Evolutionary conservation across 2,329 filamentous ascomycete species (phyloP).

Genomic region (Arachnopeziza araneosa): DNA sequence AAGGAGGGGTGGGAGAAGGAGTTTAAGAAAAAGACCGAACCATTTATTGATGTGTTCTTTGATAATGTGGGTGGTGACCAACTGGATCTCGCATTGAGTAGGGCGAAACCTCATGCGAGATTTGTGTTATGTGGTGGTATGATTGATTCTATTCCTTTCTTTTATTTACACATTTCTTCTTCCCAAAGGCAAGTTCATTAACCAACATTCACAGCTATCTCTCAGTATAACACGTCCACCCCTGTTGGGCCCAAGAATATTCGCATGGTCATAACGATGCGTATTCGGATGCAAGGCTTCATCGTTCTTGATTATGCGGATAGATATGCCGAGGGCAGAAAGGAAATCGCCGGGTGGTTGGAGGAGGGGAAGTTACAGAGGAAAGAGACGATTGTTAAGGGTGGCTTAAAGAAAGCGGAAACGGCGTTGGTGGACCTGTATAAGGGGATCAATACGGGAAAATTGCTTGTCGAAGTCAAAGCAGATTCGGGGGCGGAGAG

Average conservation of each 20-base stretch:
- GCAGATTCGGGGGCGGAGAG: conserved; percentile 7
- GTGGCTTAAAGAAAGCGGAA: conserved; percentile 61
- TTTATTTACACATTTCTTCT: neutral
- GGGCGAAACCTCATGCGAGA: conserved; percentile 56
- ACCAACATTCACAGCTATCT: conserved; percentile 41
- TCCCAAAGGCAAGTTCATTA: neutral
- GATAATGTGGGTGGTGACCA: conserved; percentile 72
- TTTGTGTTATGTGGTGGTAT: conserved; percentile 64
- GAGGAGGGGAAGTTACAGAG: conserved; percentile 65
- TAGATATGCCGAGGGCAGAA: conserved; percentile 51
- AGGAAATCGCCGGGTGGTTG: conserved; percentile 63
- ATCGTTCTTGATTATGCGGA: conserved; percentile 63
- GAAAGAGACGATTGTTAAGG: conserved; percentile 64
- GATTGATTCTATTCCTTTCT: conserved; percentile 14
- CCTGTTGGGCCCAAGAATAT: conserved; percentile 53
- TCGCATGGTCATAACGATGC: conserved; percentile 46
- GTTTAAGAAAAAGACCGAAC: conserved; percentile 53
- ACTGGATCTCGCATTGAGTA: conserved; percentile 56
- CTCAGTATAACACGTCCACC: conserved; percentile 57
- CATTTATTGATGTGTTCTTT: conserved; percentile 64
- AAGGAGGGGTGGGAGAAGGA: conserved; percentile 52
- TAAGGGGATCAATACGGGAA: conserved; percentile 58
- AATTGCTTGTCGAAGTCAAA: conserved; percentile 54
- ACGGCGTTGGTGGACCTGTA: conserved; percentile 59
- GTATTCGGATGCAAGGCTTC: conserved; percentile 63